These are phyloP conservation scores for Albophoma yamanashiensis DNA, from an alignment of 2,329 filamentous ascomycete genomes.

Conservation along the genomic window DNA sequence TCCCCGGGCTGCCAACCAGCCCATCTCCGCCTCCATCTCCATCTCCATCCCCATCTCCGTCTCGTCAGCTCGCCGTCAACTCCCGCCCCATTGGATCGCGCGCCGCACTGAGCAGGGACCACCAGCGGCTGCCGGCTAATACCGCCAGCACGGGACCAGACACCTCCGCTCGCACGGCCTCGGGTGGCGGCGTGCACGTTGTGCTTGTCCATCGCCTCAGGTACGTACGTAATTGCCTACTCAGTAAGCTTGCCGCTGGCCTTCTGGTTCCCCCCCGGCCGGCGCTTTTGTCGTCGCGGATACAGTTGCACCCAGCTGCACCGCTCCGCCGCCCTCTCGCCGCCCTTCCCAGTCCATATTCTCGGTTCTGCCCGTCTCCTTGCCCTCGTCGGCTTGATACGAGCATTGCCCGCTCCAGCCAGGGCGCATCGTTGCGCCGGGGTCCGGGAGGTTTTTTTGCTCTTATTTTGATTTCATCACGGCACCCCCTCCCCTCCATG, in stretches of 20 bases:
- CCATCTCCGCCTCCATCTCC: background rate
- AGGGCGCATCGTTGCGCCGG: conserved; percentile 8
- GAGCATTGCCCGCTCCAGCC: conserved; percentile 1
- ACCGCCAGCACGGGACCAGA: background rate
- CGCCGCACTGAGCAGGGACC: background rate
- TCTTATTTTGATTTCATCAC: background rate
- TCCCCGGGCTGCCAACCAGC: background rate
- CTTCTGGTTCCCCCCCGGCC: background rate
- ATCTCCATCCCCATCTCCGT: background rate
- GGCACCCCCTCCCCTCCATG: conserved; percentile 5
- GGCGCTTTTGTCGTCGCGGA: background rate
- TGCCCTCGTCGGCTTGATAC: conserved; percentile 1
- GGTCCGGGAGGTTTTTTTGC: conserved; percentile 5
- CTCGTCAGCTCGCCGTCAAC: background rate
- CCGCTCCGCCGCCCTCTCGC: background rate
- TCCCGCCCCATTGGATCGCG: background rate
- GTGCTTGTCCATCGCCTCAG: background rate
- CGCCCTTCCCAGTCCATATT: background rate
- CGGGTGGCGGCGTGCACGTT: background rate
- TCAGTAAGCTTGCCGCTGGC: background rate
- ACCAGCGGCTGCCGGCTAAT: background rate
- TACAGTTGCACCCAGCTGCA: background rate
- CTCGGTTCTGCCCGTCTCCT: background rate
- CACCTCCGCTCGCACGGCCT: background rate
- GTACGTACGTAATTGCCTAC: background rate